phyloP scores from a whole-genome alignment of 257 asterid species.

The Paulownia fortunei region DNA sequence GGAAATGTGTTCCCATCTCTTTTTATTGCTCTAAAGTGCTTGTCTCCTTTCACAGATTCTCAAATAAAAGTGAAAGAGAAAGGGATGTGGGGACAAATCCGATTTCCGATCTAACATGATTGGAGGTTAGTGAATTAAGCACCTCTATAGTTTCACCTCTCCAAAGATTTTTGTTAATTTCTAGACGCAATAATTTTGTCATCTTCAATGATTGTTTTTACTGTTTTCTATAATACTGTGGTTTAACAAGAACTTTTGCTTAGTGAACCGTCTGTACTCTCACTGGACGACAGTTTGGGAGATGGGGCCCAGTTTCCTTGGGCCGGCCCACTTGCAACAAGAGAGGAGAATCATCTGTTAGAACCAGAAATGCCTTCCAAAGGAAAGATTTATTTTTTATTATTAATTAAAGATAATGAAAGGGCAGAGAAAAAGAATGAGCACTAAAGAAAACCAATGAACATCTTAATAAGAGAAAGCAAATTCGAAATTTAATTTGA shows the following conservation, averaged over 20 bases:
- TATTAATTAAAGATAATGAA: background rate
- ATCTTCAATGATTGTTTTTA: slow-evolving; percentile 1
- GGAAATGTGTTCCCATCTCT: slow-evolving; percentile 33
- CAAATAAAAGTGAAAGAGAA: slow-evolving; percentile 7
- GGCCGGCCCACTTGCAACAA: slow-evolving; percentile 67
- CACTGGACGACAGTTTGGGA: slow-evolving; percentile 15
- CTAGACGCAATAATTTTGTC: slow-evolving; percentile 35
- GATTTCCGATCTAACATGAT: slow-evolving; percentile 8
- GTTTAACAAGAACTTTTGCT: slow-evolving; percentile 6
- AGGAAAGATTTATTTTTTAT: too few species aligned
- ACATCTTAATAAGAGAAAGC: too few species aligned
- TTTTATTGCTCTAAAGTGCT: slow-evolving; percentile 35
- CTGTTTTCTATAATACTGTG: background rate
- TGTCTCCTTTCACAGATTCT: slow-evolving; percentile 36
- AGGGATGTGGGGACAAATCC: slow-evolving; percentile 31
- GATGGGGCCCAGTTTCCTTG: slow-evolving; percentile 46
- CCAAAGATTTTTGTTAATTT: slow-evolving; percentile 18
- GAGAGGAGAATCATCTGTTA: slow-evolving; percentile 19
- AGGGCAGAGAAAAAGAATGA: background rate
- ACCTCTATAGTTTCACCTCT: background rate
- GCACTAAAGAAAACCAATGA: too few species aligned
- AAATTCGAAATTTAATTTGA: too few species aligned
- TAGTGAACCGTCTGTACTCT: background rate
- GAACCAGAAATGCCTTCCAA: background rate
- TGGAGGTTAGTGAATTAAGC: slow-evolving; percentile 39